Percentiles rank a stretch among this genome's conserved stretches.
These are phyloP conservation scores for Suillus lakei DNA, from an alignment of 768 basidiomycete genomes.

Conservation along the genomic window DNA sequence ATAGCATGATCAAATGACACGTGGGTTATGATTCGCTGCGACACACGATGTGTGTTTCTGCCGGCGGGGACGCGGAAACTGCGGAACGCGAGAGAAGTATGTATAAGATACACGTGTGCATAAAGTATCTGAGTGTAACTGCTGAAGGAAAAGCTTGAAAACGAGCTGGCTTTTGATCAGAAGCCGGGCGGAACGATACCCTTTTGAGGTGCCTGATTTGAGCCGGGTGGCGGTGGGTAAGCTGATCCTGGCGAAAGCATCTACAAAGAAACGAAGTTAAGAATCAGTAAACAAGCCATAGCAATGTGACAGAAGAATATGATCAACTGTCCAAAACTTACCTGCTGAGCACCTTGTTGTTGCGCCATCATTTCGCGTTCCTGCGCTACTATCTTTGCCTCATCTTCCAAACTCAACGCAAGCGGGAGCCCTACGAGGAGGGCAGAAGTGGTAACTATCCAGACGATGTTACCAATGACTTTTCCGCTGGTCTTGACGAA, in stretches of 20 bases:
- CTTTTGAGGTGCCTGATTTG: conserved; percentile 42
- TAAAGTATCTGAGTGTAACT: conserved; percentile 8
- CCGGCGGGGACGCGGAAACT: conserved; percentile 13
- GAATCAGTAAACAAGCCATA: conserved; percentile 13
- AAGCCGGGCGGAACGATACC: conserved; percentile 87
- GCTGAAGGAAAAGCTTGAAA: conserved; percentile 9
- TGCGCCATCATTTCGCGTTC: conserved; percentile 94
- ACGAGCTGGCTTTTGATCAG: conserved; percentile 40
- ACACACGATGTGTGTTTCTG: conserved; percentile 15
- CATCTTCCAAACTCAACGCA: conserved; percentile 93
- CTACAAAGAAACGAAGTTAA: conserved; percentile 42
- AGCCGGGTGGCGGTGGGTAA: conserved; percentile 55
- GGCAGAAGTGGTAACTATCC: conserved; percentile 94
- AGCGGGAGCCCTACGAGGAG: conserved; percentile 93
- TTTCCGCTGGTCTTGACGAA: conserved; percentile 72
- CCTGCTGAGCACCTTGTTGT: conserved; percentile 92
- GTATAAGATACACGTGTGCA: conserved; percentile 18
- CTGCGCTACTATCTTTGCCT: conserved; percentile 91
- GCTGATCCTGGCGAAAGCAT: conserved; percentile 70
- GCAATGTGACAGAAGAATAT: conserved; percentile 1
- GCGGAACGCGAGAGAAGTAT: conserved; percentile 22
- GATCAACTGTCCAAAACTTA: conserved; percentile 38
- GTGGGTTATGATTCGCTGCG: conserved; percentile 16
- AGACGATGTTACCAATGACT: conserved; percentile 85
- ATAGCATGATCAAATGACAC: conserved; percentile 32